Evolutionary conservation across 257 asterid genomes (phyloP).

Genomic region (Solanum clarkiae): DNA sequence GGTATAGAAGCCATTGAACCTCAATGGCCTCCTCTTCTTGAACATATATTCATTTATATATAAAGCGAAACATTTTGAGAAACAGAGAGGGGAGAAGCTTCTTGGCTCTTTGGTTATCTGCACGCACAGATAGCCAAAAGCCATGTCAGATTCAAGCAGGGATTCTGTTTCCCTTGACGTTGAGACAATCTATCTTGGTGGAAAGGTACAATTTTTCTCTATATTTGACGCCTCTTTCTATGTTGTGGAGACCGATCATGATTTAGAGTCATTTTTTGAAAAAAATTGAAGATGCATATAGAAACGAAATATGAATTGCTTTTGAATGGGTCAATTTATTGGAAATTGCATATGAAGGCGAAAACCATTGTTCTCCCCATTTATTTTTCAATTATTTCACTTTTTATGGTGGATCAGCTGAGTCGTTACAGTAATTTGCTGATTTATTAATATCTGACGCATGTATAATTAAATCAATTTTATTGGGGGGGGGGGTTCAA

Average conservation of each 20-base stretch:
- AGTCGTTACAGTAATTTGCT: background rate
- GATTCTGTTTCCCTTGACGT: constrained; percentile 26
- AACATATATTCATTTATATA: background rate
- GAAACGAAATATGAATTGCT: background rate
- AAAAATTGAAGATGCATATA: background rate
- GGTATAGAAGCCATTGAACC: constrained; percentile 19
- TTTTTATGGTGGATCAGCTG: background rate
- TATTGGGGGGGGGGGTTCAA: background rate
- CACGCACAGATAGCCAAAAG: constrained; percentile 9
- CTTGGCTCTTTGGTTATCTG: background rate
- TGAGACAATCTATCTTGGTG: constrained; percentile 33
- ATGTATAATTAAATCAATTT: background rate
- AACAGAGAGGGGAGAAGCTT: background rate
- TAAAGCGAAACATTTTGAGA: background rate
- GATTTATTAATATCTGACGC: background rate
- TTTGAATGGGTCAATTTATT: background rate
- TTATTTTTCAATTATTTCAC: background rate
- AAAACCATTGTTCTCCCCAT: background rate
- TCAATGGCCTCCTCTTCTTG: background rate
- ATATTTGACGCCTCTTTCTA: background rate
- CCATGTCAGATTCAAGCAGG: constrained; percentile 27
- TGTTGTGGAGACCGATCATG: background rate
- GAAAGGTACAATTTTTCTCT: constrained; percentile 17
- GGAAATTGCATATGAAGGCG: background rate
- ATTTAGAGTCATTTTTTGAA: background rate